Conservation (phyloP, 139 green algal genomes). For the Nannochloris sp. region DNA sequence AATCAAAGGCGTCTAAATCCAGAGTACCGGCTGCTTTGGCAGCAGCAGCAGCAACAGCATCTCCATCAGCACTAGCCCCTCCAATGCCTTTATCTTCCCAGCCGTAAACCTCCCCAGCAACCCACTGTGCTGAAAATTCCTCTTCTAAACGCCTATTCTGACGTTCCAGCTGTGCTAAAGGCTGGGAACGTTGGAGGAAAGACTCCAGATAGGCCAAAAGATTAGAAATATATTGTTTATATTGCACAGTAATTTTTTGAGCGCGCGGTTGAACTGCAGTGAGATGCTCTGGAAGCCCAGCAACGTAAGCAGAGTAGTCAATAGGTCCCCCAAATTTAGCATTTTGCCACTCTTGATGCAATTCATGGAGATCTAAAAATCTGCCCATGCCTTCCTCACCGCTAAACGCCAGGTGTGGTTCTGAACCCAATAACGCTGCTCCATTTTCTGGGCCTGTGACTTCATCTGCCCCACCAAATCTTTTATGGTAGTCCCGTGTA, state of each 20-base stretch:
- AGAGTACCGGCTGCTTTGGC: constrained; percentile 15
- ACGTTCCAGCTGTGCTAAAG: constrained; percentile 59
- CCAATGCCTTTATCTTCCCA: constrained; percentile 65
- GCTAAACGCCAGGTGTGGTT: constrained; percentile 64
- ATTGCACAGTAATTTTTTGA: constrained; percentile 39
- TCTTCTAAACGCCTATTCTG: constrained; percentile 41
- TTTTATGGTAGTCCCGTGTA: constrained; percentile 73
- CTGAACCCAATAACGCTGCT: constrained; percentile 41
- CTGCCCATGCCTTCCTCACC: constrained; percentile 83
- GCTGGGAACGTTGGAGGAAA: constrained; percentile 87
- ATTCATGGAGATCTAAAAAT: constrained; percentile 87
- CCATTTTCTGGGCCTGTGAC: constrained; percentile 43
- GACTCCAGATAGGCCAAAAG: constrained; percentile 75
- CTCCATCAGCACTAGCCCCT: not conserved
- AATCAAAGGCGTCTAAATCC: constrained; percentile 78
- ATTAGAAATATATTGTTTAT: constrained; percentile 59
- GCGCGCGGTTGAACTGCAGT: constrained; percentile 12
- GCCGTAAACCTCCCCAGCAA: constrained; percentile 48
- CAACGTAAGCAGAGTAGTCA: constrained; percentile 73
- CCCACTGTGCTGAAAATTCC: constrained; percentile 64
- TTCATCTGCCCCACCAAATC: constrained; percentile 34
- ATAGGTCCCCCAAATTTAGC: constrained; percentile 60
- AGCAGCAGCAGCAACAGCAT: too few relatives aligned
- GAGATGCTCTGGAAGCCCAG: constrained; percentile 38
- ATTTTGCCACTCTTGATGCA: constrained; percentile 71